phyloP scores from a whole-genome alignment of 441 rosid species.

The Adansonia grandidieri region DNA sequence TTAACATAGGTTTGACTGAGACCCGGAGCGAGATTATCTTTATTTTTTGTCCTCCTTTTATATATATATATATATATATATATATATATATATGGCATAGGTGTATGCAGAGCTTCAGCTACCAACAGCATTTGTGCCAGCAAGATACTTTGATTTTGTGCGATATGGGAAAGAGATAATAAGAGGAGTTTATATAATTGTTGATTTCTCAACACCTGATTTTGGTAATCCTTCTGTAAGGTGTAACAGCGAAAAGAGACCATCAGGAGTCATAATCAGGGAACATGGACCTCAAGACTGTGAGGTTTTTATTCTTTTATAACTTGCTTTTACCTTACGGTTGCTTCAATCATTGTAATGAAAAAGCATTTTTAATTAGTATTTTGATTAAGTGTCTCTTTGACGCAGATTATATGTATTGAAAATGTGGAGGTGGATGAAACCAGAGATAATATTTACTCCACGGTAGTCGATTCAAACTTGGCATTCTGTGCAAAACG shows the following conservation, averaged over 20 bases:
- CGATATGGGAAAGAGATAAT: background rate
- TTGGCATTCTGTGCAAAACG: slow-evolving; percentile 13
- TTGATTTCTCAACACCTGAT: slow-evolving; percentile 1
- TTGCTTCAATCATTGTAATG: background rate
- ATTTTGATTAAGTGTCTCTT: background rate
- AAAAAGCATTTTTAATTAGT: background rate
- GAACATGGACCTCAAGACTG: background rate
- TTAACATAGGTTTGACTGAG: too few species aligned
- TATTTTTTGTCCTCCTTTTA: background rate
- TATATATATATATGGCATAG: background rate
- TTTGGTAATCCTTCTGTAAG: background rate
- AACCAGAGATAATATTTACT: background rate
- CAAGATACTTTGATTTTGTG: background rate
- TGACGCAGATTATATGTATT: slow-evolving; percentile 19
- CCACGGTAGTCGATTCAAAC: background rate
- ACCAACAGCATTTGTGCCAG: slow-evolving; percentile 7
- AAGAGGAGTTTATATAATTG: background rate
- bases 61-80: background rate
- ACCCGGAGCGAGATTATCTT: background rate
- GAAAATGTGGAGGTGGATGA: slow-evolving; percentile 24
- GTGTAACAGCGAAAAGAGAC: background rate
- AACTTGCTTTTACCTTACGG: background rate
- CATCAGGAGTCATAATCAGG: background rate
- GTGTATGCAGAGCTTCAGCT: slow-evolving; percentile 15
- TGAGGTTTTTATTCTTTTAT: background rate